phyloP scores from a whole-genome alignment of 169 alveolate genomes.

The Plasmodium billcollinsi region DNA sequence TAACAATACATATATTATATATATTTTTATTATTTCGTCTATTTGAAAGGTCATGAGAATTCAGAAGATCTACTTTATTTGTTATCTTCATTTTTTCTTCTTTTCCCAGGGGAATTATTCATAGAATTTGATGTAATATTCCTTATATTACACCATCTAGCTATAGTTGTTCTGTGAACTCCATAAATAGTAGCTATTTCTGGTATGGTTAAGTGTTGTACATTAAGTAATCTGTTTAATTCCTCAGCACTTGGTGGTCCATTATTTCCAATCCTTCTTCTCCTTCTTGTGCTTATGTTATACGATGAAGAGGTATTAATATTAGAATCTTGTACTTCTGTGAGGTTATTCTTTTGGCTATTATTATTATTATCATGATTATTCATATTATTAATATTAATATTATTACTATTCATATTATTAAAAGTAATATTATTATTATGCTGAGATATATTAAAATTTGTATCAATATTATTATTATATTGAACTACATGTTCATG shows the following conservation, averaged over 20 bases:
- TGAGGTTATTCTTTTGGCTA: constrained; percentile 14
- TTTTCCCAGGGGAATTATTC: constrained; percentile 30
- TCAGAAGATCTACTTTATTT: neutral
- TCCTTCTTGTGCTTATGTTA: constrained; percentile 8
- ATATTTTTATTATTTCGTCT: constrained; percentile 3
- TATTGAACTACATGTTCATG: neutral
- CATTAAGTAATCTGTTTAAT: constrained; percentile 46
- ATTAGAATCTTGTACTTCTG: constrained; percentile 24
- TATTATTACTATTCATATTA: neutral
- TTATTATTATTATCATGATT: constrained; percentile 24
- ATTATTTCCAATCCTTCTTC: constrained; percentile 25
- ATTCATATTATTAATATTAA: too few species aligned
- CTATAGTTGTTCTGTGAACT: constrained; percentile 75
- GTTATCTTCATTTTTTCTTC: constrained; percentile 1
- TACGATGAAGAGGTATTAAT: constrained; percentile 12
- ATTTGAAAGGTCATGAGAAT: neutral
- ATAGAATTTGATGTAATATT: constrained; percentile 50
- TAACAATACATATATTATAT: neutral
- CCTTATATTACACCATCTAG: constrained; percentile 75
- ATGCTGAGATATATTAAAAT: neutral
- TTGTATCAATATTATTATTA: constrained; percentile 1
- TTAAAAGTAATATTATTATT: constrained; percentile 25
- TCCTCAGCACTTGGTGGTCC: constrained; percentile 77
- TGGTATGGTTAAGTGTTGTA: constrained; percentile 63
- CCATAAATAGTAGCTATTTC: constrained; percentile 76